Base-by-base conservation (phyloP, 345 rosid genomes). In the Eutrema japonicum region DNA sequence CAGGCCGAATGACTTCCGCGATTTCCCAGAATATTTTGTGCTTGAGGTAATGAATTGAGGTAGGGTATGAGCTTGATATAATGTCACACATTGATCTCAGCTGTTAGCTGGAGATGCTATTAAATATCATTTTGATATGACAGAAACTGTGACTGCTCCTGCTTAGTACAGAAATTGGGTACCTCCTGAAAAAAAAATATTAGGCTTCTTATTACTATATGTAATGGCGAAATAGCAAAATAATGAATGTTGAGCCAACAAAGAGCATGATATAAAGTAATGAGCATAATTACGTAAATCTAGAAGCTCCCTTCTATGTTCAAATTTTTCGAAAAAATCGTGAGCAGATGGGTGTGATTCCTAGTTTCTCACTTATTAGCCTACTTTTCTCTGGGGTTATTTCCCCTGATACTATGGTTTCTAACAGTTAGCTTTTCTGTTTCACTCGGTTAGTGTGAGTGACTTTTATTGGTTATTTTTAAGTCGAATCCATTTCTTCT, bases 21-120 rank as follows among this genome's bases (percentile, higher is more conserved):
- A 94, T 86, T 87, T 91, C 81, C 83, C 97, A 1, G 97, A 94
- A 77, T 88, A 94, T 80, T 94, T 94, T 79, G 96, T 94, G 81
- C 99, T 94, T 82, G 93, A 94, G 98, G 97, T 93, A 93, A 91
- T 89, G 89, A 80, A 72, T 70, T 76, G 88, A 89, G 96, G 90
- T 89, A 88, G 95, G 93, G 73, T 89, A 76, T 86, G 88, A 79
- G 77, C 70, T 37, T 76, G 30, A 76, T 68, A 14, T 53, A 13
- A 40, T 70, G 53, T 70, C 16, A 35, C 18, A 0, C 46, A 47
- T 36, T 55, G 60, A 48, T 63, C 38, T 32, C 66, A 42, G 61
- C 64, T 64, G 55, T 68, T 75, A 55, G 66, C 26, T 56, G 65
- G 57, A 37, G 50, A 69, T 76, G 58, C 65, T 70, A 53, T 68